Base-by-base conservation (phyloP, 2,329 filamentous ascomycete genomes). In the Cladophialophora chaetospira region DNA sequence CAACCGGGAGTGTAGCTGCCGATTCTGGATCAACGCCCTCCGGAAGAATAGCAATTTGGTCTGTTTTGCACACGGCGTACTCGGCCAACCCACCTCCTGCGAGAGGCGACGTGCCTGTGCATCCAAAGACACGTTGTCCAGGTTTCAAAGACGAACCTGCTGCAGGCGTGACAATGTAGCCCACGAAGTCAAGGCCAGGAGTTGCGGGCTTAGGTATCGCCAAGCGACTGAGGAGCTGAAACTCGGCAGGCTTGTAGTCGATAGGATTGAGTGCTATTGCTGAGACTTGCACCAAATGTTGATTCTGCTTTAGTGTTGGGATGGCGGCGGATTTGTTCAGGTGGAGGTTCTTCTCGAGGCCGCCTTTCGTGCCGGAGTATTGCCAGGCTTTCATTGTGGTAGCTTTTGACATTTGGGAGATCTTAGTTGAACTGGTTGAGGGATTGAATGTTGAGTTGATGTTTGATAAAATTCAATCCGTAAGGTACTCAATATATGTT, bases 181-280 rank as follows among this genome's bases (percentile, higher is more conserved):
- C 78, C 57, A 70, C 72, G 52, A 79, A 80, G 23, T 82, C 79
- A 66, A 79, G 72, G 0, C 78, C 77, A 0, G 81, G 81, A 1
- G 75, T 75, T 2, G 77, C 79, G 0, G 78, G 76, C 3, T 69
- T 69, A 10, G 69, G 65, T 45, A 79, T 69, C 0, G 76, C 33
- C 19, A 75, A 60, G 5, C 73, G 71, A 2, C 68, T 68, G 8
- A 81, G 49, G 3, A 77, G 25, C 0, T 76, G 68, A 23, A 77
- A 71, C 64, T 87, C 84, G 5, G 82, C 75, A 1, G 81, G 63
- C 69, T 88, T 88, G 76, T 84, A 82, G 75, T 88, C 86, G 31
- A 81, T 80, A 0, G 84, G 84, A 67, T 88, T 88, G 60, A 87
- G 67, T 23, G 79, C 72, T 26, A 76, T 75, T 55, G 76, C 73